Conservation (phyloP, 2,329 filamentous ascomycete species). For the Fusarium haematococcum region DNA sequence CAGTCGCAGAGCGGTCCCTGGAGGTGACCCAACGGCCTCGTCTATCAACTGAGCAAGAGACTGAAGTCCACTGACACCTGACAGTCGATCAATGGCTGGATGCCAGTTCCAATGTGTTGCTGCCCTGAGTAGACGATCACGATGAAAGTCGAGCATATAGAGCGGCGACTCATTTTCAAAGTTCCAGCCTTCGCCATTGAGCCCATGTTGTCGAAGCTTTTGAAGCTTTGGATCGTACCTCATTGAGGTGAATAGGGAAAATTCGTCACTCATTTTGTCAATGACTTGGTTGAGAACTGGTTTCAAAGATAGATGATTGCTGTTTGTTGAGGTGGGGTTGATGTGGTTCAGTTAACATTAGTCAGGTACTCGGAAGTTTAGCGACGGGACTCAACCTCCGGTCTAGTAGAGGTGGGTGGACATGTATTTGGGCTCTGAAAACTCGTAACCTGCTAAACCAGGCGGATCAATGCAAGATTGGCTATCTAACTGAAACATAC, state of each 20-base stretch:
- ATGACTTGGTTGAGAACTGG: not conserved
- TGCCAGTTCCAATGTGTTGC: slow-evolving; percentile 69
- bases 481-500: not conserved
- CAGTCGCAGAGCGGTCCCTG: slow-evolving; percentile 59
- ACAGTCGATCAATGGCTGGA: slow-evolving; percentile 56
- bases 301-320: not conserved
- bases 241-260: slow-evolving; percentile 77
- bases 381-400: not conserved
- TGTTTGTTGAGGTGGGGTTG: not conserved
- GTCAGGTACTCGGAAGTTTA: not conserved
- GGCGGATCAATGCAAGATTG: not conserved
- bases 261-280: slow-evolving; percentile 55
- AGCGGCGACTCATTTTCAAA: slow-evolving; percentile 68
- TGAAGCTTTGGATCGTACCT: slow-evolving; percentile 75
- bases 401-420: not conserved
- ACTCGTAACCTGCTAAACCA: not conserved
- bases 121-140: slow-evolving; percentile 79
- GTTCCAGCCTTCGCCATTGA: slow-evolving; percentile 64
- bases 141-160: slow-evolving; percentile 84
- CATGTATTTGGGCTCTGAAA: not conserved
- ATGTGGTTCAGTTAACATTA: not conserved
- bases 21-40: slow-evolving; percentile 50
- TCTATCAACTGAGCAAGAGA: slow-evolving; percentile 50
- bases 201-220: slow-evolving; percentile 52
- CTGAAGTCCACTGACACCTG: slow-evolving; percentile 59